Evolutionary conservation across 345 rosid genomes (phyloP), one percentile per base, ranked within the genome.

Genomic region (Barbarea vulgaris): DNA sequence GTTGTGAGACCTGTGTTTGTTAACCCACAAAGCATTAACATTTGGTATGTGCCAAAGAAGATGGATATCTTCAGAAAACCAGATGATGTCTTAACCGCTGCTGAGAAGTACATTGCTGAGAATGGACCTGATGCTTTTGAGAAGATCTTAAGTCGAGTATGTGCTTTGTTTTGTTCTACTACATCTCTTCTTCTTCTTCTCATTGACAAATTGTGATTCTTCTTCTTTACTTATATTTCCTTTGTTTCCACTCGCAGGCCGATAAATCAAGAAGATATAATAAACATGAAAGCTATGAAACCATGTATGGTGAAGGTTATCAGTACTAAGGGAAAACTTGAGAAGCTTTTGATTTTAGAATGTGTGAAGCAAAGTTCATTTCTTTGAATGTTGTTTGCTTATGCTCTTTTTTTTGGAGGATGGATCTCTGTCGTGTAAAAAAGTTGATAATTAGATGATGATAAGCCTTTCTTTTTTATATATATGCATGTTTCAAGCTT

Each of bases 1-100:
- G 84, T 85, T 67, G 80, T 93, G 80, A 91, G 99, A 75, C 93
- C 94, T 50, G 47, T 92, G 80, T 86, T 87, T 55, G 25, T 87
- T 68, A 95, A 92, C 68, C 97, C 88, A 14, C 87, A 81, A 67
- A 87, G 87, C 46, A 77, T 95, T 71, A 95, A 95, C 59, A 88
- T 95, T 67, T 93, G 98, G 99, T 93, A 95, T 82, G 85, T 90
- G 41, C 98, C 98, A 1, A 89, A 83, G 84, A 89, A 85, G 90
- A 85, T 86, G 80, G 97, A 89, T 37, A 4, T 69, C 73, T 83
- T 82, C 65, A 80, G 87, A 51, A 80, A 84, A 80, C 84, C 67
- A 41, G 98, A 89, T 61, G 98, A 95, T 72, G 81, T 95, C 53
- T 80, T 95, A 42, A 85, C 94, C 0, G 97, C 93, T n/a, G 99